Evolutionary conservation across 2,329 filamentous ascomycete genomes (phyloP), one percentile per base, ranked within the genome.

Genomic region (Ophiostoma pallidulum): DNA sequence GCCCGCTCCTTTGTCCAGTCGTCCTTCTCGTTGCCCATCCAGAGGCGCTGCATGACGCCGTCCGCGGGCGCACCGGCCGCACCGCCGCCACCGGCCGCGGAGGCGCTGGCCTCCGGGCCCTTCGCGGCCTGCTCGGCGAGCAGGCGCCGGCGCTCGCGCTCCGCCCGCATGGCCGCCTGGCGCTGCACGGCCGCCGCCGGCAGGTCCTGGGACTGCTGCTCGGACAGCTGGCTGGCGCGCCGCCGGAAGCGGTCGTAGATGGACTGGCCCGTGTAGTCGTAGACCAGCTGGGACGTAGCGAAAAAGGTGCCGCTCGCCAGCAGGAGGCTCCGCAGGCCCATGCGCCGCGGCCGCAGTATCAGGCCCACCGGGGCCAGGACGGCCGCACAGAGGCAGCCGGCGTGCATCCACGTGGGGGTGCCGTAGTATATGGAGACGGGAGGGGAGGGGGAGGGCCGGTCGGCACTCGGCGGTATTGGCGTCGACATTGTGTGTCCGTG

Each of bases 241-340:
- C 57, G 62, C 49, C 60, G 61, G 52, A 75, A 67, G 8, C 75
- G 74, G 53, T 64, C 57, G 56, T 68, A 64, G 50, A 78, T 68
- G 24, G 74, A 76, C 42, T 66, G 66, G 43, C 76, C 76, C 13
- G 70, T 78, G 63, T 73, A 78, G 62, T 77, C 74, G 62, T 72
- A 69, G 41, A 67, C 67, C 35, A 80, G 71, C 61, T 75, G 73
- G 60, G 75, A 75, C 49, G 73, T 71, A 48, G 71, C 70, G 54
- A 74, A 68, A 26, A 75, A 71, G 54, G 74, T 69, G 48, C 69
- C 68, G 49, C 66, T 66, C 48, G 66, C 66, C 43, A 80, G 72
- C 45, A 75, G 60, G 41, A 70, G 56, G 59, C 71, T 69, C 50
- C 75, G 74, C 43, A 74, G 49, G 59, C 76, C 72, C 29, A 54